Evolutionary conservation across 2,329 filamentous ascomycete species (phyloP), one percentile per base, ranked within the genome.

Genomic region (Thielaviopsis punctulata): DNA sequence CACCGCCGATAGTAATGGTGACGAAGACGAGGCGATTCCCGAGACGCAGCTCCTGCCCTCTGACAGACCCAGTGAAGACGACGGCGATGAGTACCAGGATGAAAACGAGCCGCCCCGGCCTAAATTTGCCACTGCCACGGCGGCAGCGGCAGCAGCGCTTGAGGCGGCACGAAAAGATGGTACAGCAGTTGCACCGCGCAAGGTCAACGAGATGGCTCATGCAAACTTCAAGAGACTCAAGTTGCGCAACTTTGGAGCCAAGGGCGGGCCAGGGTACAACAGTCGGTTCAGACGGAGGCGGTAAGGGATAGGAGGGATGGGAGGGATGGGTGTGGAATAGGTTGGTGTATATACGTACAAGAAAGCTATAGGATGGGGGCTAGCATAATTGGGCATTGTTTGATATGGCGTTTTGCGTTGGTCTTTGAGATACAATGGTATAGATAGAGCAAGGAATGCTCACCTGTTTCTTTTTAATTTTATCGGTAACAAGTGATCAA

Each of bases 221-320:
- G 72, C 77, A 56, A 84, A 84, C 65, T 84, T 82, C 64, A 78
- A 78, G 62, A 67, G 76, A 52, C 62, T 84, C 55, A 83, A 84
- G 68, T 65, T 84, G 60, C 70, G 69, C 58, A 81, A 80, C 58
- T 66, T 69, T 2, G 79, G 78, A 3, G 66, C 75, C n/a, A 82
- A 81, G 63, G 79, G 78, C 1, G 77, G 76, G 3, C 69, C 75
- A 19, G 74, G 69, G 1, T 68, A 71, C 60, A 73, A 73, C 54
- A 79, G 76, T 62, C 70, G 70, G 51, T 82, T 81, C 61, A 69
- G 77, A 52, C 68, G 78, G 56, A 69, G 71, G 59, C 58, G 66
- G 36, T 68, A 58, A 63, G 19, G 44, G 23, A n/a, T n/a, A n/a
- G n/a, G n/a, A n/a, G n/a, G n/a, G n/a, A n/a, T n/a, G n/a, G n/a